Evolutionary conservation across 208 protist genomes (phyloP), one percentile per base, ranked within the genome.

Genomic region (Balamuthia mandrillaris): DNA sequence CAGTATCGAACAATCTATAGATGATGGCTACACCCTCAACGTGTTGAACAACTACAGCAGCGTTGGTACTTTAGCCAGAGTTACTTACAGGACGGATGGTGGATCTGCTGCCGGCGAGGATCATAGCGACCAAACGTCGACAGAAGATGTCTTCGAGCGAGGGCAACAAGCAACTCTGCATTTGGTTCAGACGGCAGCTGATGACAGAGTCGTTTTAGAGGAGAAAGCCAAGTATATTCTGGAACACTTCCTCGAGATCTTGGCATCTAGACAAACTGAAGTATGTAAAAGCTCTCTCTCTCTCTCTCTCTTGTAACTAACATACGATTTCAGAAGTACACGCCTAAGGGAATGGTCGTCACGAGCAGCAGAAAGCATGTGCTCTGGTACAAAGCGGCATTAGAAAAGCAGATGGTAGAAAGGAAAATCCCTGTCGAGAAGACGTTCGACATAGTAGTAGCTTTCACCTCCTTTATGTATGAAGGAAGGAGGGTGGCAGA

Each of bases 221-320:
- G 68, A 78, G 31, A 78, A 78, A 49, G 68, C 68, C 41, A 51
- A 58, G 27, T 78, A 78, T 27, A 58, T 78, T 49, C 2, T 78
- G 21, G 2, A 35, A 4, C 68, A 78, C 29, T 78, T 78, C 68
- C 68, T 78, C 29, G 68, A 78, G 24, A 35, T 78, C 27, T 49
- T 78, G 45, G 68, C 52, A 1, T 35, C 68, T 10, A 78, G 58
- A 33, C 37, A 42, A 3, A 78, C 68, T 6, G 3, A 42, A 12
- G 5, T 27, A 16, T 78, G 52, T 58, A 2, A 49, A 14, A 33
- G 24, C 7, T n/a, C 0, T 35, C 33, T 21, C 0, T 29, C 24
- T n/a, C n/a, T n/a, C 39, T 63, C n/a, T 0, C 39, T 63, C 56
- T 72, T 33, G 14, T 70, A 5, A 49, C 4, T 21, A 35, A 21